A percentile compares a stretch with the other conserved stretches of the same genome.
These are phyloP conservation scores for Pichia manshurica DNA, from an alignment of 805 yeast species.

Conservation along the genomic window DNA sequence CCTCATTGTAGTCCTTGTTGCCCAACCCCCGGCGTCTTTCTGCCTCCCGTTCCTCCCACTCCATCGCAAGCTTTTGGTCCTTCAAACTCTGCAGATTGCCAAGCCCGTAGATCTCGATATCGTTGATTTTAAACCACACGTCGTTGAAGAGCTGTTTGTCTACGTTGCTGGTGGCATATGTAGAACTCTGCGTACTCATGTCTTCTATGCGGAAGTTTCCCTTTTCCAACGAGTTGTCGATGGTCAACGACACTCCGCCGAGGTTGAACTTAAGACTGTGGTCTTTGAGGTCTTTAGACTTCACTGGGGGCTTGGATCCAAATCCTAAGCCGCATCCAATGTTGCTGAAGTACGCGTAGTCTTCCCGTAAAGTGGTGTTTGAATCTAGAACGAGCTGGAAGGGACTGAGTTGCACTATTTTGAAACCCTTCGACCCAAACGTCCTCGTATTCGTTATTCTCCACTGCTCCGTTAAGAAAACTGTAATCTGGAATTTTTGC, in stretches of 20 bases:
- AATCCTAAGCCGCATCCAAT: constrained; percentile 79
- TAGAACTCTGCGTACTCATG: constrained; percentile 45
- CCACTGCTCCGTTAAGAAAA: constrained; percentile 53
- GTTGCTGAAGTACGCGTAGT: constrained; percentile 60
- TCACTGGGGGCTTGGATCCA: constrained; percentile 61
- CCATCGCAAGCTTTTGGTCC: constrained; percentile 75
- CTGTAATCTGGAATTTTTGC: constrained; percentile 17
- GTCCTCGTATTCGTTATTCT: constrained; percentile 58
- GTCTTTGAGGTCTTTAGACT: constrained; percentile 38
- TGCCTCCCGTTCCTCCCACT: constrained; percentile 88
- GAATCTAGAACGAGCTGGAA: constrained; percentile 47
- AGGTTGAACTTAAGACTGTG: constrained; percentile 38
- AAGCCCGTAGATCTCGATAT: constrained; percentile 87
- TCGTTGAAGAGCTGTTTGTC: constrained; percentile 47
- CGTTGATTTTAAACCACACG: constrained; percentile 62
- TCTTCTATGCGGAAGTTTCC: constrained; percentile 70
- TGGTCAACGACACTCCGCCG: constrained; percentile 70
- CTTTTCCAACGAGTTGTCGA: constrained; percentile 75
- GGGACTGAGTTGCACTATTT: constrained; percentile 67
- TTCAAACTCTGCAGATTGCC: constrained; percentile 74
- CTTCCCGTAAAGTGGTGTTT: constrained; percentile 15
- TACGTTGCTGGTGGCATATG: constrained; percentile 23
- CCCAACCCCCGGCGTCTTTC: constrained; percentile 70
- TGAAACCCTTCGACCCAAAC: constrained; percentile 58
- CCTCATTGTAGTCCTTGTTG: constrained; percentile 64